phyloP scores from a whole-genome alignment of 768 basidiomycete genomes.

The Mycena epipterygia region DNA sequence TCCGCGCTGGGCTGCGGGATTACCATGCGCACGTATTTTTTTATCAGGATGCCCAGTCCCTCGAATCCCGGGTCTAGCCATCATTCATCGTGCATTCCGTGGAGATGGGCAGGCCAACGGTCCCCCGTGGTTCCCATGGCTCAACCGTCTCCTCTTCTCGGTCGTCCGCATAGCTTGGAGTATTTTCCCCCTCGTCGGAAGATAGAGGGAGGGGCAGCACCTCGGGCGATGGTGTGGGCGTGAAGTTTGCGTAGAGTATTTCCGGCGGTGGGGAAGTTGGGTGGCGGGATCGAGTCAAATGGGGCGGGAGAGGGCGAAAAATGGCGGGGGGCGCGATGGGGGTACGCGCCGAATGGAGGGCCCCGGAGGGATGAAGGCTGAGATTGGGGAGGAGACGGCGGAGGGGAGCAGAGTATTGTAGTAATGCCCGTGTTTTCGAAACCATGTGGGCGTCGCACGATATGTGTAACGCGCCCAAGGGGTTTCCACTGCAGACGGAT shows the following conservation, averaged over 20 bases:
- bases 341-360: neutral
- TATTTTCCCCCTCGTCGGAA: no score
- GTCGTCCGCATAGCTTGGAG: no score
- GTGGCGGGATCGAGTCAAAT: neutral
- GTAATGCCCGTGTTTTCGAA: neutral
- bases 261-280: constrained; percentile 13
- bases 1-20: no score
- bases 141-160: no score
- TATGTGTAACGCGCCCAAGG: neutral
- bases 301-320: neutral
- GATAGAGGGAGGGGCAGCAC: neutral
- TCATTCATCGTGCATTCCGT: no score
- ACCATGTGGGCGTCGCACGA: neutral
- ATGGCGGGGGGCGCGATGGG: neutral
- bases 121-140: no score
- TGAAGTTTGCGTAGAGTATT: constrained; percentile 10
- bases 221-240: constrained; percentile 27
- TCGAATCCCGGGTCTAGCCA: no score
- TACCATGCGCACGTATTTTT: no score
- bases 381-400: constrained; percentile 24
- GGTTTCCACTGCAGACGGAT: neutral
- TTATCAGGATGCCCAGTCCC: no score
- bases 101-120: no score
- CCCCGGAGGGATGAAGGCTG: neutral
- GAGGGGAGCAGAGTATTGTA: constrained; percentile 27